Base-by-base conservation (phyloP, 2,329 filamentous ascomycete genomes). In the Colletotrichum sp. region DNA sequence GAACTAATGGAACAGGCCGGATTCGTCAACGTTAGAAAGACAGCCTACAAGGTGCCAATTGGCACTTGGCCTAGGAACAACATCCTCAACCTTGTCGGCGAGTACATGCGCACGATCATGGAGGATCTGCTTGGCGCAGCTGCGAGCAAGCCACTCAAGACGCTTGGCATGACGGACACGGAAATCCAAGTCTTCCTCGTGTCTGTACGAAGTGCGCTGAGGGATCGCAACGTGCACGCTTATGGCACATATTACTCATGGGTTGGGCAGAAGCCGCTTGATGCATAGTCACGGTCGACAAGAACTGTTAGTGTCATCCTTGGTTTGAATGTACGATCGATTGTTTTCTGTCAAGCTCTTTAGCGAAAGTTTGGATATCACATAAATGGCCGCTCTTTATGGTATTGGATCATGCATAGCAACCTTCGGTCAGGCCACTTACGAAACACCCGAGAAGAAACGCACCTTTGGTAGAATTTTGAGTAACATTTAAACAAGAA, bases 181-280 rank as follows among this genome's bases (percentile, higher is more conserved):
- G 28, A 61, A 3, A 61, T 85, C 27, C 79, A 82, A 28, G 80
- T 81, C 11, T 79, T 87, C 60, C 80, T 85, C 8, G 78, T 71
- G 13, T 78, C 78, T 3, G 83, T 83, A 36, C 83, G 80, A 28
- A 81, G 80, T 68, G 85, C 83, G 6, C 78, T 87, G 27, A 78
- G 81, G 28, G 82, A 86, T 64, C 75, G 79, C n/a, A 79, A 78
- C 7, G 79, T 84, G 5, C 87, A 88, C 78, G 84, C 86, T 8
- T 88, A 88, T 52, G 77, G 89, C 60, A 85, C 86, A 52, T 84
- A 84, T 34, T 83, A 84, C 39, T 83, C 44, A 13, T 48, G 34
- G 34, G n/a, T 34, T 27, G 64, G 64, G 27, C 34, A 67, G 64
- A 67, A 67, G 22, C 64, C 34, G 15, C 19, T 32, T 5, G 27